Percentiles rank a stretch among this genome's conserved stretches.
Evolutionary conservation across 139 green algal species (phyloP).

Genomic region (Mesostigma viride): DNA sequence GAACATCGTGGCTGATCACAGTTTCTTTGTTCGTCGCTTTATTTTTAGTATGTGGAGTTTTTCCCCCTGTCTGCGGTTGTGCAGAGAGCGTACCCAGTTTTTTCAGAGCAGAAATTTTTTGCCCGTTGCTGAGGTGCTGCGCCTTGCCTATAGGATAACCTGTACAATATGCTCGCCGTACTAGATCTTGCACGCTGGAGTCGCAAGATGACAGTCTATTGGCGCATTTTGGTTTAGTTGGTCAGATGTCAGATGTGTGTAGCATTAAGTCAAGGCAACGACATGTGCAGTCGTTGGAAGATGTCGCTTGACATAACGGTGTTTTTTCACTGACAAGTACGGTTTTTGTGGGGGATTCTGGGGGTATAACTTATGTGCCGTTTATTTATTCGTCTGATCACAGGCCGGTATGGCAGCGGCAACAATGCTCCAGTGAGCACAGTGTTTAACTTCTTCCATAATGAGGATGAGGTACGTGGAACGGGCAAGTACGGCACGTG

Average conservation of each 20-base stretch:
- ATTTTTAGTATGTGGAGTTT: background rate
- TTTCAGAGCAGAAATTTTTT: too few species aligned
- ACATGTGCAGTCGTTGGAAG: too few species aligned
- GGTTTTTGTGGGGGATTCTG: background rate
- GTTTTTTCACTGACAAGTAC: conserved; percentile 6
- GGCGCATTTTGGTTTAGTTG: background rate
- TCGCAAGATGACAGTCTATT: too few species aligned
- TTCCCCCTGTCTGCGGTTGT: background rate
- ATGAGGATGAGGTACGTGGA: conserved; percentile 63
- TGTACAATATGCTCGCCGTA: too few species aligned
- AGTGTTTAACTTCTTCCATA: conserved; percentile 91
- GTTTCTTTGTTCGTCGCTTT: background rate
- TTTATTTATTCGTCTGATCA: background rate
- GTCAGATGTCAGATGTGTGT: background rate
- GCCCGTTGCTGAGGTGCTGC: too few species aligned
- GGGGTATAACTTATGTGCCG: background rate
- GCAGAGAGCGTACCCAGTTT: background rate
- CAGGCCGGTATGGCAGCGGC: conserved; percentile 14
- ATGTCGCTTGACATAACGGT: background rate
- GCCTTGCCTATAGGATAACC: too few species aligned
- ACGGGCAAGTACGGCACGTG: too few species aligned
- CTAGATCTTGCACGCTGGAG: too few species aligned
- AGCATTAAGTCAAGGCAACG: too few species aligned
- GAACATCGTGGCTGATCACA: background rate
- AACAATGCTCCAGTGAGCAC: conserved; percentile 37